Percentiles rank a stretch among this genome's conserved stretches.
Conservation (phyloP, 2,329 filamentous ascomycete species). For the Paracorniculantispora psalliotae region DNA sequence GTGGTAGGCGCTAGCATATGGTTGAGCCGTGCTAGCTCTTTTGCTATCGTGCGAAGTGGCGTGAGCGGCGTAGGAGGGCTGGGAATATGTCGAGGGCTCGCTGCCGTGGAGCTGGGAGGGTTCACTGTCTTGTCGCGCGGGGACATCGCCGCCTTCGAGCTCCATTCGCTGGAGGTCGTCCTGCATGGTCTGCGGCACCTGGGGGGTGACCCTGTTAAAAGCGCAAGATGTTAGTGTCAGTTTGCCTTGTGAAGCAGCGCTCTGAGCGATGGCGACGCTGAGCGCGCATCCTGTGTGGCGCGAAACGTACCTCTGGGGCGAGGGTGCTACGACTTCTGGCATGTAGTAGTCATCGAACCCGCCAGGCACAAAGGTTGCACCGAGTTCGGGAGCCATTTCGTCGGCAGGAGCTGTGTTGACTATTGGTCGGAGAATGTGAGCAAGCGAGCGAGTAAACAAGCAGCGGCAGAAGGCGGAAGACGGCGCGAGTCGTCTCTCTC, state of each 20-base stretch:
- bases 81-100: conserved; percentile 17
- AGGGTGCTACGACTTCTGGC: conserved; percentile 54
- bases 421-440: background rate
- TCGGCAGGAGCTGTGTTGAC: background rate
- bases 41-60: conserved; percentile 28
- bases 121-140: conserved; percentile 18
- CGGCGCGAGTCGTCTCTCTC: background rate
- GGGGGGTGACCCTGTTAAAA: conserved; percentile 74
- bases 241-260: background rate
- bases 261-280: background rate
- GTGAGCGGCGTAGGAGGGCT: conserved; percentile 26
- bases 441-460: background rate
- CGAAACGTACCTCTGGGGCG: conserved; percentile 50
- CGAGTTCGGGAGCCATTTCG: conserved; percentile 26
- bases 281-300: background rate
- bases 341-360: conserved; percentile 57
- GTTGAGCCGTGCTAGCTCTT: background rate
- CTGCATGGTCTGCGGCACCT: conserved; percentile 96
- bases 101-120: conserved; percentile 10
- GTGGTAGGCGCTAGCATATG: conserved; percentile 29
- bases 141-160: conserved; percentile 59
- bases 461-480: background rate
- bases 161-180: conserved; percentile 89
- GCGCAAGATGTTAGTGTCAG: conserved; percentile 12
- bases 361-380: conserved; percentile 55